Evolutionary conservation across 441 rosid genomes (phyloP).

Genomic region (Erodium moschatum): DNA sequence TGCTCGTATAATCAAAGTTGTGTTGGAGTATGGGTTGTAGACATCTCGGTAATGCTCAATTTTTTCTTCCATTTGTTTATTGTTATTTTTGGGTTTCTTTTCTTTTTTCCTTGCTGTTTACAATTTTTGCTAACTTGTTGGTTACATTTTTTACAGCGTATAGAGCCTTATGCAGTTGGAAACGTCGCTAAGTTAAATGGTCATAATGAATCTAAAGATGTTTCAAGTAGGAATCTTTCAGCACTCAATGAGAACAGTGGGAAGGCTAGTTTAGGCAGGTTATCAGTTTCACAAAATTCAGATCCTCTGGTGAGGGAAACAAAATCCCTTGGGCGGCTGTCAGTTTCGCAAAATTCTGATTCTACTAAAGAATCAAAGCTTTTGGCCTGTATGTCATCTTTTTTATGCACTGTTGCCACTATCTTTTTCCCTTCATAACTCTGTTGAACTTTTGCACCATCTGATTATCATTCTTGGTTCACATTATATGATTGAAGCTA

Average conservation of each 20-base stretch:
- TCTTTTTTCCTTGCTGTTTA: slow-evolving; percentile 11
- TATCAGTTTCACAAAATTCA: slow-evolving; percentile 57
- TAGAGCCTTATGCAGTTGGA: slow-evolving; percentile 56
- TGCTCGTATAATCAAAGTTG: slow-evolving; percentile 97
- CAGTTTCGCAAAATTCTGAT: slow-evolving; percentile 60
- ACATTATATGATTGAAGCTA: slow-evolving; percentile 47
- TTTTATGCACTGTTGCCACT: slow-evolving; percentile 3
- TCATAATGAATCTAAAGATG: slow-evolving; percentile 47
- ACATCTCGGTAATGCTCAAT: slow-evolving; percentile 61
- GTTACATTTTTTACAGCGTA: slow-evolving; percentile 36
- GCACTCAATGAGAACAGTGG: slow-evolving; percentile 46
- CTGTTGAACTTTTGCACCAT: slow-evolving; percentile 3
- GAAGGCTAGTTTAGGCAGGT: slow-evolving; percentile 53
- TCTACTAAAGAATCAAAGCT: slow-evolving; percentile 49
- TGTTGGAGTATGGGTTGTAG: slow-evolving; percentile 99
- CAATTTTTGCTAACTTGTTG: slow-evolving; percentile 18
- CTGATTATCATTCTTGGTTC: slow-evolving; percentile 24
- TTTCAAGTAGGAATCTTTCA: slow-evolving; percentile 44
- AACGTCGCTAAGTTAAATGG: slow-evolving; percentile 36
- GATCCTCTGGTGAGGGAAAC: slow-evolving; percentile 64
- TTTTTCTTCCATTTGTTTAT: slow-evolving; percentile 19
- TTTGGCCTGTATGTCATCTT: slow-evolving; percentile 44
- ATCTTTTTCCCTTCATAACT: slow-evolving; percentile 7
- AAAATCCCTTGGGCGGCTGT: slow-evolving; percentile 63
- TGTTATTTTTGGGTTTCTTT: slow-evolving; percentile 18